Conservation (phyloP, 441 rosid genomes). For the Isatis lusitanica region DNA sequence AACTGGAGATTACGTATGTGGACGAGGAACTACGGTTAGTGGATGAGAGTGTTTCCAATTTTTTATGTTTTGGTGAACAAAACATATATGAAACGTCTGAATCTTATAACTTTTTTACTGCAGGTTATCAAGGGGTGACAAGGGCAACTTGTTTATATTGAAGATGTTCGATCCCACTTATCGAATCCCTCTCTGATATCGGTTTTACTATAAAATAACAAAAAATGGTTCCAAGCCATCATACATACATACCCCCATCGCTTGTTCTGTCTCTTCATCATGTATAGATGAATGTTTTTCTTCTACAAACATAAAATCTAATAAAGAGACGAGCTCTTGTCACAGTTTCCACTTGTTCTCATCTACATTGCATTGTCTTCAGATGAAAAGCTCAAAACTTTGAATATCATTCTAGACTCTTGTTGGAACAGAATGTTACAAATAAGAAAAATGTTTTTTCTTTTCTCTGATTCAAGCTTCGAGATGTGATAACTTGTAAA, state of each 20-base stretch:
- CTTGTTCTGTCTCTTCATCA: constrained; percentile 6
- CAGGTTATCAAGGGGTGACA: constrained; percentile 91
- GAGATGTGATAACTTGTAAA: background rate
- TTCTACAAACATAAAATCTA: constrained; percentile 1
- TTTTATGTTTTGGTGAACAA: background rate
- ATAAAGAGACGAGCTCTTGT: background rate
- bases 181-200: constrained; percentile 40
- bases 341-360: background rate
- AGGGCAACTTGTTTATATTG: constrained; percentile 63
- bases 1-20: constrained; percentile 82
- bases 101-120: background rate
- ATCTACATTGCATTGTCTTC: background rate
- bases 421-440: background rate
- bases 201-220: background rate
- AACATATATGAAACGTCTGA: background rate
- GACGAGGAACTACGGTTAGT: constrained; percentile 85
- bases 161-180: constrained; percentile 90
- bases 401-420: too few species aligned
- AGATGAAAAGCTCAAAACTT: constrained; percentile 20
- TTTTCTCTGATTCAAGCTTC: background rate
- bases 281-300: constrained; percentile 27
- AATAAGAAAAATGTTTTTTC: background rate
- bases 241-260: background rate
- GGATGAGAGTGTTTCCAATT: background rate
- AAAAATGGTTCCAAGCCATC: background rate